These are phyloP conservation scores for Daldinia caldariorum DNA, from an alignment of 495 filamentous ascomycete genomes.

Conservation along the genomic window DNA sequence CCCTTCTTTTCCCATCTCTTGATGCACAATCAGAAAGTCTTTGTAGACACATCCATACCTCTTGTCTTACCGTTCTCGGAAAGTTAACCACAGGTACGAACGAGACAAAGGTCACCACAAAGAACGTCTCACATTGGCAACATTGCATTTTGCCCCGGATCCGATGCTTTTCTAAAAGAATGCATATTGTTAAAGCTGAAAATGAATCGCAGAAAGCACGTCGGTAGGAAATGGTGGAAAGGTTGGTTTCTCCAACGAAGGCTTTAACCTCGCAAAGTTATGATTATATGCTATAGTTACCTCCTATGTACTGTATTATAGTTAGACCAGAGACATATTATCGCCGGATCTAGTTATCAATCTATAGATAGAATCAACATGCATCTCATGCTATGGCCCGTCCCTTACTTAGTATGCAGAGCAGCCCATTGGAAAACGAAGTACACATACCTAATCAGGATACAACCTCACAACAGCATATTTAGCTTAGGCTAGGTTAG, in stretches of 20 bases:
- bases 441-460: background rate
- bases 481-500: no score
- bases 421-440: no score
- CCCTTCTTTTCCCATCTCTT: background rate
- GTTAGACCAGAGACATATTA: background rate
- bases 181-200: background rate
- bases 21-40: background rate
- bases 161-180: background rate
- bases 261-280: no score
- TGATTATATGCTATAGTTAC: no score
- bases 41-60: background rate
- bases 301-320: background rate
- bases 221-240: background rate
- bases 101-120: background rate
- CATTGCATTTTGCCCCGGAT: background rate
- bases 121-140: background rate
- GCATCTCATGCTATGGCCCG: no score
- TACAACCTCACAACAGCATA: background rate
- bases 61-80: conserved; percentile 1
- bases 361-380: no score
- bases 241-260: no score
- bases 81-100: background rate
- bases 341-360: no score
- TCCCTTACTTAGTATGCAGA: no score
- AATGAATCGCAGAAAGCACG: background rate